phyloP scores from a whole-genome alignment of 768 basidiomycete genomes.

The Lentinula aciculospora region DNA sequence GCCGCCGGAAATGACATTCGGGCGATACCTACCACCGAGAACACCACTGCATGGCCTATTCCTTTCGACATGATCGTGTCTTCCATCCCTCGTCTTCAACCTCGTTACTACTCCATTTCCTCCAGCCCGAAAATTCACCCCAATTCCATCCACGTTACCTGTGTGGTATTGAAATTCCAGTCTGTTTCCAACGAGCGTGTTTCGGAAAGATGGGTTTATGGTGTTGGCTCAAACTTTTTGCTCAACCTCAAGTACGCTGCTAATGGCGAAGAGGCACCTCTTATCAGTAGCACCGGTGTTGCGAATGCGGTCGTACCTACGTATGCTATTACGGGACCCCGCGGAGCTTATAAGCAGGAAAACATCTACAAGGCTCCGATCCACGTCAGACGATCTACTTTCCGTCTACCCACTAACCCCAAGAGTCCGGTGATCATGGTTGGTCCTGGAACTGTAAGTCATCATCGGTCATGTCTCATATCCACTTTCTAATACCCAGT shows the following conservation, averaged over 20 bases:
- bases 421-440: constrained; percentile 99
- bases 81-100: constrained; percentile 88
- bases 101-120: constrained; percentile 98
- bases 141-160: constrained; percentile 89
- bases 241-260: constrained; percentile 83
- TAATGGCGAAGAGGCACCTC: constrained; percentile 48
- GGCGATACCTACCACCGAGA: constrained; percentile 52
- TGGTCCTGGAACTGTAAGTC: constrained; percentile 92
- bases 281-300: constrained; percentile 30
- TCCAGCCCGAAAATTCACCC: constrained; percentile 92
- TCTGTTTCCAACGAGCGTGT: constrained; percentile 50
- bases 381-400: constrained; percentile 94
- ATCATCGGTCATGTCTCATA: not conserved
- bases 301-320: constrained; percentile 45
- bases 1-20: constrained; percentile 76
- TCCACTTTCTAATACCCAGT: constrained; percentile 11
- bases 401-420: constrained; percentile 94
- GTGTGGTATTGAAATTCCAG: constrained; percentile 92
- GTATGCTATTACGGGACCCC: constrained; percentile 88
- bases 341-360: constrained; percentile 73
- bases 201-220: constrained; percentile 67
- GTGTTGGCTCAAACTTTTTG: constrained; percentile 93
- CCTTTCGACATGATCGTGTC: constrained; percentile 98
- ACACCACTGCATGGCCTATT: constrained; percentile 83
- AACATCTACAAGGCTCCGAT: constrained; percentile 80